Conservation (phyloP, 2,329 filamentous ascomycete genomes). For the Magnaporthales sp. region DNA sequence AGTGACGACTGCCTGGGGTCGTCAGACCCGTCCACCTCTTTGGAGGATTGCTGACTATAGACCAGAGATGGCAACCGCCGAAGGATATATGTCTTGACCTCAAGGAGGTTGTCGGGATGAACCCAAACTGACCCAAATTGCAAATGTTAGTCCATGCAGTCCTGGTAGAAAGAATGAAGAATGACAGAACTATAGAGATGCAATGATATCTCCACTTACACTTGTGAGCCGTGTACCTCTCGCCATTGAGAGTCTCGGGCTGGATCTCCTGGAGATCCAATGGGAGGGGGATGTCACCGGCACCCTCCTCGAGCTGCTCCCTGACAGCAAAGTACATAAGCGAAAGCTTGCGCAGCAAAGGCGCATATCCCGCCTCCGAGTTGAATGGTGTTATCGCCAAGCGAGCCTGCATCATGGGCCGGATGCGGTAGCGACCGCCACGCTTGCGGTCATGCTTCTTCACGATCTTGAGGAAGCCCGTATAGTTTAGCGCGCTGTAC, state of each 20-base stretch:
- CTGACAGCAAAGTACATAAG: constrained; percentile 94
- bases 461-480: constrained; percentile 92
- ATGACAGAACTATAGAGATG: too few relatives aligned
- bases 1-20: constrained; percentile 92
- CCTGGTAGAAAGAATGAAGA: too few relatives aligned
- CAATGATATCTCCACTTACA: constrained; percentile 41
- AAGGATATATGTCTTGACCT: constrained; percentile 93
- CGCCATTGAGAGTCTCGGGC: constrained; percentile 52
- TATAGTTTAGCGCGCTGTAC: constrained; percentile 95
- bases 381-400: constrained; percentile 88
- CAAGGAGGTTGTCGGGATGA: constrained; percentile 87
- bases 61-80: constrained; percentile 84
- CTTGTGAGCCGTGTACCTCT: constrained; percentile 78
- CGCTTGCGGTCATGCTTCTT: constrained; percentile 98
- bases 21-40: constrained; percentile 69
- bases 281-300: constrained; percentile 23
- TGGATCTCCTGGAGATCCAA: constrained; percentile 38
- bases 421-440: constrained; percentile 76
- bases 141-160: not conserved
- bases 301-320: constrained; percentile 58
- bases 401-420: constrained; percentile 84
- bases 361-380: constrained; percentile 80
- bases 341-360: constrained; percentile 81
- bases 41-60: constrained; percentile 81
- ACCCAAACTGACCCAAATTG: constrained; percentile 58